Evolutionary conservation across 2,329 filamentous ascomycete species (phyloP).

Genomic region (Aspergillus texensis): DNA sequence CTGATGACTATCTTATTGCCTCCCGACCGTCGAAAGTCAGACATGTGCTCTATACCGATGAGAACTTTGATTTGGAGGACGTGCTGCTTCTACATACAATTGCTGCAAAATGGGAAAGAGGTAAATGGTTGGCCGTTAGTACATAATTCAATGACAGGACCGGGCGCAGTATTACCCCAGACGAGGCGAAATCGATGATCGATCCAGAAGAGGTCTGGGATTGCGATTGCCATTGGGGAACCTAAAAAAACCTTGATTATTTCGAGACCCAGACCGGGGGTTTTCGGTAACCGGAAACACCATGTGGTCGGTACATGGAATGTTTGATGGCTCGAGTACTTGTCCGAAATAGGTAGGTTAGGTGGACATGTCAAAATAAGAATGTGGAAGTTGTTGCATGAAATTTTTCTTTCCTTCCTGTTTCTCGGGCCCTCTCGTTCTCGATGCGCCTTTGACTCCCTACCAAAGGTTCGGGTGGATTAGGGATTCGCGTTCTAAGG

Average conservation of each 20-base stretch:
- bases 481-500: background rate
- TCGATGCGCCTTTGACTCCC: background rate
- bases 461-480: conserved; percentile 13
- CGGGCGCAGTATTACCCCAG: conserved; percentile 47
- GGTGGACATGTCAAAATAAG: background rate
- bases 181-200: conserved; percentile 34
- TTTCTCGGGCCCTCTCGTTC: background rate
- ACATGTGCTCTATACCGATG: conserved; percentile 27
- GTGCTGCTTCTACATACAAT: conserved; percentile 45
- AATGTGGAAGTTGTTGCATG: conserved; percentile 4
- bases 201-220: conserved; percentile 9
- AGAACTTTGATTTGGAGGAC: conserved; percentile 29
- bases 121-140: conserved; percentile 52
- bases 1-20: conserved; percentile 2
- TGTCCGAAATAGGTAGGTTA: conserved; percentile 1
- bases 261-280: background rate
- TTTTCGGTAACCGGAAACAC: conserved; percentile 1
- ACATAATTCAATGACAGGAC: conserved; percentile 54
- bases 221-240: background rate
- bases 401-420: background rate
- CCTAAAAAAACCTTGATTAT: background rate
- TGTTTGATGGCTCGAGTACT: conserved; percentile 2
- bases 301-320: background rate
- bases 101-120: conserved; percentile 45
- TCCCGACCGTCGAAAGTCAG: conserved; percentile 10